phyloP scores from a whole-genome alignment of 179 eudicot species.

The Nepenthes alata region DNA sequence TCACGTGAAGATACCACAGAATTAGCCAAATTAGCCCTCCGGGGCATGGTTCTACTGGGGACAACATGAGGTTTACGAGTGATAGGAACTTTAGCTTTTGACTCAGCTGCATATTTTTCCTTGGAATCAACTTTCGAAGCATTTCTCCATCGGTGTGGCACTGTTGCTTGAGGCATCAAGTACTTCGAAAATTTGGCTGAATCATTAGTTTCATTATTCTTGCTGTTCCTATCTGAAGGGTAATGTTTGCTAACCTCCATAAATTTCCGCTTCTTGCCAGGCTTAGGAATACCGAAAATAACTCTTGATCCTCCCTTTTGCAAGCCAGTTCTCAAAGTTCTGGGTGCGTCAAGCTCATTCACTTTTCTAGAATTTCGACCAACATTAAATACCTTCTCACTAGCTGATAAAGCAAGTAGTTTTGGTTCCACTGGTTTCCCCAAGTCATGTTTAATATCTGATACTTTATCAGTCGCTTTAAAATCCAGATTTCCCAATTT shows the following conservation, averaged over 20 bases:
- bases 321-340: conserved; percentile 52
- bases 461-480: conserved; percentile 27
- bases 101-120: conserved; percentile 44
- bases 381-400: conserved; percentile 51
- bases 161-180: conserved; percentile 50
- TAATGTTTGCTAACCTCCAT: conserved; percentile 96
- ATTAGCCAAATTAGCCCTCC: conserved; percentile 22
- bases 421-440: conserved; percentile 32
- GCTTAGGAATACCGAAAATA: conserved; percentile 87
- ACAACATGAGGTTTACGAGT: conserved; percentile 38
- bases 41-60: conserved; percentile 33
- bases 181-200: conserved; percentile 38
- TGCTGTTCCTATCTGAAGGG: conserved; percentile 40
- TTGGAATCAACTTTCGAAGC: conserved; percentile 33
- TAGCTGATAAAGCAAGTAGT: conserved; percentile 36
- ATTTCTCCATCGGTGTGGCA: conserved; percentile 47
- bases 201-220: conserved; percentile 33
- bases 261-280: conserved; percentile 86
- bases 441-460: conserved; percentile 16
- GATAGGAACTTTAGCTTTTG: conserved; percentile 31
- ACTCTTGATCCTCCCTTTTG: conserved; percentile 76
- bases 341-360: conserved; percentile 29
- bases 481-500: conserved; percentile 43
- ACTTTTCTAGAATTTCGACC: conserved; percentile 44
- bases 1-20: conserved; percentile 15